Evolutionary conservation across 805 yeast species (phyloP).

Genomic region (Wickerhamomyces mucosus): DNA sequence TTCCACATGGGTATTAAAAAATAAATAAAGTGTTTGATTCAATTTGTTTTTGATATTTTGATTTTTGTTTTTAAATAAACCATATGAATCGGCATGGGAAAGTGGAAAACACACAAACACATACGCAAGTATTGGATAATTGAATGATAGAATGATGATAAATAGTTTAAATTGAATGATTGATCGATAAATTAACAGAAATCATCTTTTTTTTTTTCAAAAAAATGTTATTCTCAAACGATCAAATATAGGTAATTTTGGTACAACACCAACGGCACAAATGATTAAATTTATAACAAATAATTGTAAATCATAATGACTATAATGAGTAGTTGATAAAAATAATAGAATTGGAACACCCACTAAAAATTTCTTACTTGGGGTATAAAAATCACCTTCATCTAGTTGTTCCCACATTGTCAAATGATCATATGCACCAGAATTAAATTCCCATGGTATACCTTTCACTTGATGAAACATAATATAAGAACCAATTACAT

Average conservation of each 20-base stretch:
- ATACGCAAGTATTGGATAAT: too few relatives aligned
- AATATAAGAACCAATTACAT: conserved; percentile 83
- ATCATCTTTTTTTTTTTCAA: conserved; percentile 6
- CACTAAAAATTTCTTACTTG: conserved; percentile 85
- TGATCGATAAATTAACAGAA: neutral
- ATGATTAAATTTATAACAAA: conserved; percentile 68
- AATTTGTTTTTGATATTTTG: too few relatives aligned
- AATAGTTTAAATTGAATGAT: neutral
- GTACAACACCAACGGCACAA: conserved; percentile 81
- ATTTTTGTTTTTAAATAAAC: too few relatives aligned
- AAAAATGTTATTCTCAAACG: conserved; percentile 50
- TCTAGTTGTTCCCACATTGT: conserved; percentile 99
- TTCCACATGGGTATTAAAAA: too few relatives aligned
- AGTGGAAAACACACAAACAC: too few relatives aligned
- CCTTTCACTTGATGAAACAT: conserved; percentile 98
- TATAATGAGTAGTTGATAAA: conserved; percentile 80
- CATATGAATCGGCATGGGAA: too few relatives aligned
- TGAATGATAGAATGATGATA: too few relatives aligned
- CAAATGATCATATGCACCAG: conserved; percentile 90
- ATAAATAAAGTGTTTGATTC: too few relatives aligned
- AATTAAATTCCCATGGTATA: conserved; percentile 93
- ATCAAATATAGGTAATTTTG: conserved; percentile 80
- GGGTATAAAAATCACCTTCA: conserved; percentile 95
- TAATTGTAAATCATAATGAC: conserved; percentile 70
- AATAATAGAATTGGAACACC: conserved; percentile 89